phyloP scores from a whole-genome alignment of 129 eudicot species.

The Mikania micrantha region DNA sequence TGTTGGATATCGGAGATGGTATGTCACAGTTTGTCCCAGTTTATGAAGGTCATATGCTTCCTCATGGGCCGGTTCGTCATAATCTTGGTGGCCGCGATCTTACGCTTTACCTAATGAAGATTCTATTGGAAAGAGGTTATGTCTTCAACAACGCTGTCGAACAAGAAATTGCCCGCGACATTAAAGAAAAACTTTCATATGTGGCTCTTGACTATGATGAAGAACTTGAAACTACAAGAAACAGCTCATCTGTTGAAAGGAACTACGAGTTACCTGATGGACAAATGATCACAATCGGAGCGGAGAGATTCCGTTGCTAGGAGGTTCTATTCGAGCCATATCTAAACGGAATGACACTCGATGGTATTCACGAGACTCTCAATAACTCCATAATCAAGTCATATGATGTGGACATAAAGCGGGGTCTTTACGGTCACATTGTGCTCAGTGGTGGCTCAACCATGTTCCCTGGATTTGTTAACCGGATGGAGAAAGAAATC shows the following conservation, averaged over 20 bases:
- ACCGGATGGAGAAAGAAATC: neutral
- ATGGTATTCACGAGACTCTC: neutral
- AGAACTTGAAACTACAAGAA: neutral
- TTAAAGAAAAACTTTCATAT: conserved; percentile 14
- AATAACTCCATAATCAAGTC: neutral
- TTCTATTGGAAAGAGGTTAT: conserved; percentile 2
- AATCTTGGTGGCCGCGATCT: neutral
- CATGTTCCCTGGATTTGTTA: neutral
- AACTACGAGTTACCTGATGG: neutral
- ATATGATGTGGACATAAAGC: neutral
- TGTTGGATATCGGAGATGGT: conserved; percentile 1
- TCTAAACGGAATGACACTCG: neutral
- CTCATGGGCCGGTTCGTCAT: neutral
- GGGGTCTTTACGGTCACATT: neutral
- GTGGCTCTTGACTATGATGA: conserved; percentile 7
- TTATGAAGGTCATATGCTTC: neutral
- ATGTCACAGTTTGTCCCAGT: neutral
- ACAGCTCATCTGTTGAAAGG: neutral
- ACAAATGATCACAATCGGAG: neutral
- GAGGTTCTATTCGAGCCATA: neutral
- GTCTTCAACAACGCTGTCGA: conserved; percentile 6
- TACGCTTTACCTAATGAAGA: conserved; percentile 2
- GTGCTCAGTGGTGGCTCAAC: neutral
- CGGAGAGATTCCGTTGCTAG: neutral
- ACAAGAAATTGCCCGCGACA: conserved; percentile 18